phyloP scores from a whole-genome alignment of 306 rosid genomes.

The Delonix regia region DNA sequence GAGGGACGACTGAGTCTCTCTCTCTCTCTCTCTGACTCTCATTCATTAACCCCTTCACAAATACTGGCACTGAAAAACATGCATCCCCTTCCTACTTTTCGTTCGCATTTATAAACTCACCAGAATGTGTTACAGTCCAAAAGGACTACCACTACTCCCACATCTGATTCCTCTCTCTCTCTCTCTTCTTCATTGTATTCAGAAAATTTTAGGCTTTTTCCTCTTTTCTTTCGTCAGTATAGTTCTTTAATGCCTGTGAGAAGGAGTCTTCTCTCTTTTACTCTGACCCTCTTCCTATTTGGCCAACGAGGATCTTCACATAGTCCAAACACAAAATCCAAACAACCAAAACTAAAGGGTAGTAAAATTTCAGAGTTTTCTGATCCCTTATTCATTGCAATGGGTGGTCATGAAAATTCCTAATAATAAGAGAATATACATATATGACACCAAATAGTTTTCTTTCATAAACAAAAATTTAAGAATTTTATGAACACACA shows the following conservation, averaged over 20 bases:
- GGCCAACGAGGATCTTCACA: conserved; percentile 45
- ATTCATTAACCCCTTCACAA: conserved; percentile 43
- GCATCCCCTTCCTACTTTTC: conserved; percentile 34
- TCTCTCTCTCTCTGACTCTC: conserved; percentile 52
- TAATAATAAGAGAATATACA: background rate
- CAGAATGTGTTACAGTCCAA: background rate
- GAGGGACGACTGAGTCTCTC: conserved; percentile 61
- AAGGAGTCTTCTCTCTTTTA: conserved; percentile 14
- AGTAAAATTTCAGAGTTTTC: conserved; percentile 26
- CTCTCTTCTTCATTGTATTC: conserved; percentile 21
- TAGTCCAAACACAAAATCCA: conserved; percentile 68
- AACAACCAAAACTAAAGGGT: conserved; percentile 44
- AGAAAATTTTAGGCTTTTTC: background rate
- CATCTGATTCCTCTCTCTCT: conserved; percentile 26
- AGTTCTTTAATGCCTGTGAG: conserved; percentile 44
- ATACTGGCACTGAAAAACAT: conserved; percentile 93
- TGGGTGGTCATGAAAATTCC: background rate
- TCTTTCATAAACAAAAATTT: too few relatives aligned
- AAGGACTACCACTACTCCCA: conserved; percentile 25
- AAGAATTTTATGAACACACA: too few relatives aligned
- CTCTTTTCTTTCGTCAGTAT: conserved; percentile 32
- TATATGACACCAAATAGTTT: background rate
- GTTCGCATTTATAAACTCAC: conserved; percentile 57
- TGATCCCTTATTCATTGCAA: conserved; percentile 42
- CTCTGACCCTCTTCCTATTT: conserved; percentile 37